Evolutionary conservation across 495 filamentous ascomycete species (phyloP), one percentile per base, ranked within the genome.

Genomic region (Cryomyces antarcticus): DNA sequence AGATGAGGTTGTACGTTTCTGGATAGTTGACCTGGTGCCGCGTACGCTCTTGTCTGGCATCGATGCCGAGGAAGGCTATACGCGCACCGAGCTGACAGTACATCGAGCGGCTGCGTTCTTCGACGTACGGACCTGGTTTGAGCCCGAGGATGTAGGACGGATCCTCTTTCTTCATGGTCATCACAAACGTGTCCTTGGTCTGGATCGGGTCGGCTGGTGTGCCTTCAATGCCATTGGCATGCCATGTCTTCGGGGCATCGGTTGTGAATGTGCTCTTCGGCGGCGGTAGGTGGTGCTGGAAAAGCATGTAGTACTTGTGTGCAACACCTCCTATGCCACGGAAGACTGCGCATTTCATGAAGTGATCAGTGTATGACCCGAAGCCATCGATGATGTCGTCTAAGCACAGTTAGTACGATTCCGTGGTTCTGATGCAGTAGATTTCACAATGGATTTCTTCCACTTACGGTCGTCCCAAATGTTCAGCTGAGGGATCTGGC

Each of bases 271-370:
- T 89, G 5, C 78, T 82, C 45, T 69, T 65, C 7, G 84, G 84
- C 11, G 85, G 86, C 11, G 83, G 67, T 28, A 87, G 65, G 48
- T 96, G 88, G 46, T 94, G 88, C 63, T 94, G 88, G 62, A 96
- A 94, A 13, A 96, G 69, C 59, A 86, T 73, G 55, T 94, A 94
- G 61, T 93, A 55, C 43, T 62, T 62, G 43, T 61, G 58, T 11
- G 61, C 59, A 24, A 79, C 72, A 24, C 82, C 82, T 7, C 87
- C 87, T 48, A 96, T 88, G 40, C 88, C 87, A 43, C 78, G 73
- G 64, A 96, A 94, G 31, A 94, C 82, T 38, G 80, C 67, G 52
- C 84, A 93, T 55, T 69, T 75, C 88, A 96, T 94, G 61, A 94
- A 93, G 30, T 82, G 76, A 51, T 94, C 81, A 3, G 82, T 82